A percentile compares a stretch with the other conserved stretches of the same genome.
These are phyloP conservation scores for Solanum raphanifolium DNA, from an alignment of 257 asterid genomes.

Conservation along the genomic window DNA sequence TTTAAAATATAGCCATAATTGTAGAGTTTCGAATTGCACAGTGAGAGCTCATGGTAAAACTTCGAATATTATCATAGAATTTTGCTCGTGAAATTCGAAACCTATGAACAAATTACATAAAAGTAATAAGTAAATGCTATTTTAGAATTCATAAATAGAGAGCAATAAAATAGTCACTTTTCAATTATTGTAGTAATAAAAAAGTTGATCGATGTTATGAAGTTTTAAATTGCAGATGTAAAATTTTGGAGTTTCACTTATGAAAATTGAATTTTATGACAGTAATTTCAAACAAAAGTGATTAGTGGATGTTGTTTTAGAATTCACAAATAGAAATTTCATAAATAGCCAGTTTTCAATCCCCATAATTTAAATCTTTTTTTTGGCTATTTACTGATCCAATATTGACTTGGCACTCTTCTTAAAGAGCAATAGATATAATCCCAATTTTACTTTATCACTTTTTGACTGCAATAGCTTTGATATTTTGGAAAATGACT, in stretches of 20 bases:
- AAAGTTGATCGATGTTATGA: not conserved
- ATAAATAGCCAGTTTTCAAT: not conserved
- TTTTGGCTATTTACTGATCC: not conserved
- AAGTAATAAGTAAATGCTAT: not conserved
- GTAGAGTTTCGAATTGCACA: not conserved
- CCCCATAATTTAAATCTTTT: not conserved
- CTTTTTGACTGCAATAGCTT: not conserved
- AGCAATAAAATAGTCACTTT: not conserved
- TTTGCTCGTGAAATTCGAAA: not conserved
- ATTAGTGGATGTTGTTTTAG: not conserved
- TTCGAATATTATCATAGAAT: fast-evolving
- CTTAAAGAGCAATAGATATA: too few relatives aligned
- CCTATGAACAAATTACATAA: not conserved
- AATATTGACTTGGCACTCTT: not conserved
- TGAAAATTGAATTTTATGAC: not conserved
- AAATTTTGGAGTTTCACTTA: not conserved
- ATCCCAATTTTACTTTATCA: too few relatives aligned
- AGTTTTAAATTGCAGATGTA: not conserved
- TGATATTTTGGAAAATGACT: too few relatives aligned
- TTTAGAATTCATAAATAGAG: not conserved
- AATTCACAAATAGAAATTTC: not conserved
- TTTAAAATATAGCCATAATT: not conserved
- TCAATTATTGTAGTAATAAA: fast-evolving
- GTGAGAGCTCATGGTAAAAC: not conserved
- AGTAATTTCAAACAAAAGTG: not conserved